Evolutionary conservation across 331 rosid species (phyloP), one percentile per base, ranked within the genome.

Genomic region (Phaseolus coccineus): DNA sequence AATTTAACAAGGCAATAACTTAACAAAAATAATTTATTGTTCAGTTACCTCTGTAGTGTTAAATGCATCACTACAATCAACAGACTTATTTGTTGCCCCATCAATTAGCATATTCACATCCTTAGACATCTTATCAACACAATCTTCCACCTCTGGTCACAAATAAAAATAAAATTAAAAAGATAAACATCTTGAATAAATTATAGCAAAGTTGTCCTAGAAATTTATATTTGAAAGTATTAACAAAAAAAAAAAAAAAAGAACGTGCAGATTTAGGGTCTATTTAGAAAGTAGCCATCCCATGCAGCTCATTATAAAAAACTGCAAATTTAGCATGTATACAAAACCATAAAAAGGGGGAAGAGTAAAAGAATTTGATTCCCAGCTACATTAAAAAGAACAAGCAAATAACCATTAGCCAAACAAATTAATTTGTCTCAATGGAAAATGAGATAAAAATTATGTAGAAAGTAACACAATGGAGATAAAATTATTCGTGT

Each of bases 1-100:
- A 58, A 58, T 6, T 37, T 5, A 37, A 37, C 37, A 58, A 10
- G 65, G 5, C 13, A 31, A 57, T 58, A 27, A 27, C 13, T 42
- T 5, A 58, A 58, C 31, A 25, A 42, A 7, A 42, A 25, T 57
- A 58, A 58, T 57, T 4, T 57, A 10, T 3, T 0, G 3, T 12
- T 58, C 65, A 58, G 28, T 58, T 58, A 58, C 65, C 65, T 58
- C 65, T 27, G 16, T 27, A 27, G 65, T 58, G 65, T 58, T 25
- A 16, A 58, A 58, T 58, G 65, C 65, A 27, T 58, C 42, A 61
- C 22, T 61, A 61, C 40, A 61, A 30, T 61, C 67, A 61, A 30
- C 11, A 61, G 24, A 12, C 11, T 30, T 30, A 28, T 5, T 28
- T 61, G 3, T 14, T 30, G 5, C 67, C 22, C 24, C 67, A 14